phyloP scores from a whole-genome alignment of 805 yeast genomes.

The Saturnispora hagleri region DNA sequence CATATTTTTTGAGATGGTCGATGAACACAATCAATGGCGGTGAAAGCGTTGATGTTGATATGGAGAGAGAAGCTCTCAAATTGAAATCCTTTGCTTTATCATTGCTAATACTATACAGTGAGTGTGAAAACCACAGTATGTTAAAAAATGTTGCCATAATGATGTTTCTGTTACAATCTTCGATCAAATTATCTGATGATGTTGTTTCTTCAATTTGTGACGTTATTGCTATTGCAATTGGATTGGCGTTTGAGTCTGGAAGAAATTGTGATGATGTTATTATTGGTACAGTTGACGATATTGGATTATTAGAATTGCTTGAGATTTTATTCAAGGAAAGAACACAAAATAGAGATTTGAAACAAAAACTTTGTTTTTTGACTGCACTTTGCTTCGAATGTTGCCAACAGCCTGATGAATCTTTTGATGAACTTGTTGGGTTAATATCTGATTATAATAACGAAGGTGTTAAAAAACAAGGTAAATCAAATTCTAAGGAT shows the following conservation, averaged over 20 bases:
- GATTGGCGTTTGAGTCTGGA: constrained; percentile 34
- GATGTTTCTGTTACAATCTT: constrained; percentile 35
- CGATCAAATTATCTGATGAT: constrained; percentile 26
- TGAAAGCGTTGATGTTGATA: neutral
- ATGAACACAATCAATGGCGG: constrained; percentile 5
- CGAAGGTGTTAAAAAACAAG: constrained; percentile 45
- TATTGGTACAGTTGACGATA: constrained; percentile 8
- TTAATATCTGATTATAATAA: constrained; percentile 33
- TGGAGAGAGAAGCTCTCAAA: constrained; percentile 2
- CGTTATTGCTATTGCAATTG: constrained; percentile 37
- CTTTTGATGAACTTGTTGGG: constrained; percentile 36
- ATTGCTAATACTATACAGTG: constrained; percentile 37
- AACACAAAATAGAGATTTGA: constrained; percentile 2
- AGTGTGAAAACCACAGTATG: constrained; percentile 40
- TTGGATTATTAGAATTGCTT: constrained; percentile 12
- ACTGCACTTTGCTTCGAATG: constrained; percentile 49
- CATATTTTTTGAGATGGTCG: constrained; percentile 17
- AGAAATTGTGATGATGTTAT: constrained; percentile 20
- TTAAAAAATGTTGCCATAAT: constrained; percentile 37
- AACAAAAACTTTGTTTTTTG: constrained; percentile 43
- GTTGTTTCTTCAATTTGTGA: constrained; percentile 36
- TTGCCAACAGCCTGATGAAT: constrained; percentile 32
- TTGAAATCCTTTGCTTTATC: constrained; percentile 19
- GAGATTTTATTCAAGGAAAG: constrained; percentile 22
- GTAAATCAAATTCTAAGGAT: constrained; percentile 43